Base-by-base conservation (phyloP, 345 rosid species). In the Citrus inodora region DNA sequence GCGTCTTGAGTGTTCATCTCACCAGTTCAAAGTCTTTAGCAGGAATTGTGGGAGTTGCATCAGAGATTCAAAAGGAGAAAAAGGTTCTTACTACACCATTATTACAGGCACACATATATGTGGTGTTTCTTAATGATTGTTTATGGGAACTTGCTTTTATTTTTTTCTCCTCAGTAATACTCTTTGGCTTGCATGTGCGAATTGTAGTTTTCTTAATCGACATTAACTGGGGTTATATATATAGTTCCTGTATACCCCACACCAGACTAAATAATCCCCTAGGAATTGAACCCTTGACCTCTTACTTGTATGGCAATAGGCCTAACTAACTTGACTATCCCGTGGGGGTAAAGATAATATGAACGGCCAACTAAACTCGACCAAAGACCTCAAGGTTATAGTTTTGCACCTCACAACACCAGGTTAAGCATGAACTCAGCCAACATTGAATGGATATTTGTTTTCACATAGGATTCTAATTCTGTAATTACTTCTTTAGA, bases 41-140 rank as follows among this genome's bases (percentile, higher is more conserved):
- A 35, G 98, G 99, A 75, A 87, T 95, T 87, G 80, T 79, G 65
- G 95, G 96, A 80, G 97, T 95, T 81, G 86, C 89, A 73, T 89
- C 97, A 63, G 99, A 95, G 81, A 95, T 95, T 69, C 99, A 92
- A 72, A 93, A 83, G 88, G 94, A 95, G 94, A 95, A 92, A 82
- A 95, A 93, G 99, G 99, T 92, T 53, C 32, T 28, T 14, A 19
- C 58, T 38, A 25, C 17, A 60, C 11, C 27, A 42, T 42, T 27
- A 27, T 62, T 74, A 35, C 66, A 2, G 56, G 64, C 51, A 5
- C 51, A 7, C 35, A 9, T 48, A n/a, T 7, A 70, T 6, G 4
- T 22, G 61, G 33, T 30, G 21, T 53, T 61, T 74, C 67, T 73
- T 5, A n/a, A 10, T 73, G 3, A 59, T 73, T 62, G 8, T 21